Evolutionary conservation across 2,329 filamentous ascomycete species (phyloP), one percentile per base, ranked within the genome.

Genomic region (Beauveria medogensis): DNA sequence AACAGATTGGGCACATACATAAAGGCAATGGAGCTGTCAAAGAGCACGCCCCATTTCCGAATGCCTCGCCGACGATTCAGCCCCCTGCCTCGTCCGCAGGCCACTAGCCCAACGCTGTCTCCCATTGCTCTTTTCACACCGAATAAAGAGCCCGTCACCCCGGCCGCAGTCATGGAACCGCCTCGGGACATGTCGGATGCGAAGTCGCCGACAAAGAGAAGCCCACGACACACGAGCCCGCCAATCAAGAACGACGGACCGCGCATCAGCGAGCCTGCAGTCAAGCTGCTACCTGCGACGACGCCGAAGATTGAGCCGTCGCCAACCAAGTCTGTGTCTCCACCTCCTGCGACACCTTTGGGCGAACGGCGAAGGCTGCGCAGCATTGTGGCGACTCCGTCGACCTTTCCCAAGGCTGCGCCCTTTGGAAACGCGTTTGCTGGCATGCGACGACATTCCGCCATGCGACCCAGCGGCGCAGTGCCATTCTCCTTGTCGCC

Each of bases 171-270:
- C 30, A 64, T 68, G 40, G 64, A 63, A 20, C 65, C 66, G 18
- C 67, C 67, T 2, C 58, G 63, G 6, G 47, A 64, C 59, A 65
- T 65, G 54, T 61, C 67, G 1, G 67, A 71, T 48, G 61, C 66
- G 46, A 66, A 65, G 54, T 74, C 72, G 5, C 72, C 72, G 1
- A 68, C 66, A 22, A 74, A 74, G 67, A 66, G 67, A 43, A 62
- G 66, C 30, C 63, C 67, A 26, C 65, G 65, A n/a, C 67, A 69
- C 14, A 64, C 65, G 2, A 69, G 63, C 47, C 70, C 70, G 53
- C 59, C 59, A 7, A 62, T 71, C 55, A 68, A 68, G 65, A 64
- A 55, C 48, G 64, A 63, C 9, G 57, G 67, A 22, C 65, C 63
- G 37, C 70, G 69, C 26, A 59, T 74, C 54, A 67, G 65, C n/a